Base-by-base conservation (phyloP, 345 rosid genomes). In the Aurinia saxatilis region DNA sequence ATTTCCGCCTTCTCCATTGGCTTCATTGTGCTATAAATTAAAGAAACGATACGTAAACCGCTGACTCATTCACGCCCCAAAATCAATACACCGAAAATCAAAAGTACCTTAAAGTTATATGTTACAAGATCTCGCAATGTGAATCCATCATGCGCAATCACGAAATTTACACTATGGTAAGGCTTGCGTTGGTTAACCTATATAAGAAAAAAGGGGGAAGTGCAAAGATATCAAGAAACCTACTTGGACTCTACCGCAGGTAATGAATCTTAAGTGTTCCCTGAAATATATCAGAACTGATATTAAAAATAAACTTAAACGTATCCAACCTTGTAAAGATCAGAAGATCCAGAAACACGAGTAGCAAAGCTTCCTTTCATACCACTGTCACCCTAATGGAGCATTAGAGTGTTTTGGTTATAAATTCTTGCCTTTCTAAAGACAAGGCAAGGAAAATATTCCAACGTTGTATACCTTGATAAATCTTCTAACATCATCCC, bases 1-100 rank as follows among this genome's bases (percentile, higher is more conserved):
- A 63, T 83, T 92, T 62, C 95, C 98, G 38, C 87, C 86, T 80
- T 92, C 98, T 60, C 98, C 98, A 78, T 92, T 92, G 47, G 91
- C 98, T 30, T 92, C 93, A 68, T 92, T 92, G 74, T 92, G 96
- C 96, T 92, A 85, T 13, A 72, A 31, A 18, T 14, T 65, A 65
- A 34, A 78, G 13, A 47, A 52, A 23, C 16, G 38, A 64, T 50
- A 35, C 6, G 41, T 41, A 36, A 44, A 56, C 41, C 52, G 49
- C 31, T 42, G 9, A 35, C 67, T 17, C 29, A 14, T 18, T 23
- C 45, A 18, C 12, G 34, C 57, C 37, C 11, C 2, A 65, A 64
- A 38, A 71, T 40, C 16, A 46, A 53, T 67, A 13, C 12, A 29
- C 2, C 9, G n/a, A 44, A 77, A 37, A 44, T 61, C 14, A 61